These are phyloP conservation scores for Sclerotinia minor DNA, from an alignment of 2,329 filamentous ascomycete species.

Conservation along the genomic window DNA sequence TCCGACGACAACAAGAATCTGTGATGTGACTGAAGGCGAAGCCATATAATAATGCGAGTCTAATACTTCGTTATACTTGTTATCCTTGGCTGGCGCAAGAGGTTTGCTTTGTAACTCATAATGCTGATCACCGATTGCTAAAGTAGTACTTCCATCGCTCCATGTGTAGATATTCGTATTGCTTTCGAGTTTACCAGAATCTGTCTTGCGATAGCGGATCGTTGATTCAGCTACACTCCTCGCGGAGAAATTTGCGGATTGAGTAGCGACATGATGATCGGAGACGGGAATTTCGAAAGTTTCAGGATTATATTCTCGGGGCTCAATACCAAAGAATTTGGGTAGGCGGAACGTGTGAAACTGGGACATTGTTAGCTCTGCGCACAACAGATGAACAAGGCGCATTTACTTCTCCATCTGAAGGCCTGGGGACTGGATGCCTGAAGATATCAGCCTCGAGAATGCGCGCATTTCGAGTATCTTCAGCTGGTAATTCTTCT, in stretches of 20 bases:
- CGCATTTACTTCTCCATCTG: slow-evolving; percentile 62
- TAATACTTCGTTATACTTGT: slow-evolving; percentile 63
- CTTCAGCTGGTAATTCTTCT: slow-evolving; percentile 50
- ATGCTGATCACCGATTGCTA: slow-evolving; percentile 73
- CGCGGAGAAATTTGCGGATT: slow-evolving; percentile 53
- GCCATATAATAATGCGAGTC: slow-evolving; percentile 77
- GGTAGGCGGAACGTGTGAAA: slow-evolving; percentile 71
- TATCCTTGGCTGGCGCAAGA: slow-evolving; percentile 58
- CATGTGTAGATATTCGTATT: slow-evolving; percentile 74
- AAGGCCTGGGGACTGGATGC: slow-evolving; percentile 69
- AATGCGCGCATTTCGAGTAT: slow-evolving; percentile 51
- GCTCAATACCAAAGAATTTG: slow-evolving; percentile 68
- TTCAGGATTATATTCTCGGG: slow-evolving; percentile 64
- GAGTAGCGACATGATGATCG: slow-evolving; percentile 53
- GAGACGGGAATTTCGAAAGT: slow-evolving; percentile 64
- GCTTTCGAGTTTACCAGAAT: slow-evolving; percentile 65
- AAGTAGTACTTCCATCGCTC: slow-evolving; percentile 76
- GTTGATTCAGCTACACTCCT: slow-evolving; percentile 62
- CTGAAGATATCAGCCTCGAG: slow-evolving; percentile 66
- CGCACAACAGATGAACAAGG: slow-evolving; percentile 2
- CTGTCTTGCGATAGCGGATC: slow-evolving; percentile 68
- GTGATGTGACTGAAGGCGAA: slow-evolving; percentile 66
- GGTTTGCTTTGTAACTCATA: slow-evolving; percentile 72
- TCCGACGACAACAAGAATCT: slow-evolving; percentile 69
- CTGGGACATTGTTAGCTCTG: slow-evolving; percentile 45